Evolutionary conservation across 2,329 filamentous ascomycete genomes (phyloP), one percentile per base, ranked within the genome.

Genomic region (Aurifilum marmelostoma): DNA sequence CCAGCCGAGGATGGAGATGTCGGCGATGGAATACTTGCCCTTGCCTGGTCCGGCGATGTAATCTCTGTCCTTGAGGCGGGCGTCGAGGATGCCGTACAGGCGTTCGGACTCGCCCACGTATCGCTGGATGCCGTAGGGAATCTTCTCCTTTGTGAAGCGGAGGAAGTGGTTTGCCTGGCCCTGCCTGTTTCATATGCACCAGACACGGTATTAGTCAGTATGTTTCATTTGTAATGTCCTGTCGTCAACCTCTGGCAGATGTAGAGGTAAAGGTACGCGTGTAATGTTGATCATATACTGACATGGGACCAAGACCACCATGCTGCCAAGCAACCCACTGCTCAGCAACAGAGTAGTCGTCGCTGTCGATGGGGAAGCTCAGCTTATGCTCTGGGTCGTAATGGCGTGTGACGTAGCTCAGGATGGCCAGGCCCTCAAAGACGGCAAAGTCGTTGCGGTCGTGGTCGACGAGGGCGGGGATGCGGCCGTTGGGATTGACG

Each of bases 41-140:
- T 75, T 75, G 16, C 79, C 83, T 1, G 83, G 76, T 3, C 90
- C 90, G 3, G 83, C 86, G 8, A 88, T 75, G 71, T 81, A 88
- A 66, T 87, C 83, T 3, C 85, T 80, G 32, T 77, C 75, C 18
- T 74, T 74, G 18, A 95, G 87, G 66, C 90, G 89, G 74, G 84
- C 83, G 77, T 95, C 86, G 1, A 95, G 83, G 27, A 94, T 83
- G 32, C 89, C 86, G 79, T 94, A 94, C 1, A 95, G 83, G 2
- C 92, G 87, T 72, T 91, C 85, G 1, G 89, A 88, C 82, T 95
- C 92, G 75, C 91, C 92, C 66, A 90, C 83, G 78, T 94, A 95
- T 54, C 92, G 87, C 75, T 91, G 89, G 21, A 91, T 85, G 63
- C 85, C 89, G 77, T 93, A 94, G 63, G 88, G 83, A 74, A 92